Percentiles rank a stretch among this genome's conserved stretches.
Conservation (phyloP, 2,329 filamentous ascomycete genomes). For the Juglanconis juglandina region DNA sequence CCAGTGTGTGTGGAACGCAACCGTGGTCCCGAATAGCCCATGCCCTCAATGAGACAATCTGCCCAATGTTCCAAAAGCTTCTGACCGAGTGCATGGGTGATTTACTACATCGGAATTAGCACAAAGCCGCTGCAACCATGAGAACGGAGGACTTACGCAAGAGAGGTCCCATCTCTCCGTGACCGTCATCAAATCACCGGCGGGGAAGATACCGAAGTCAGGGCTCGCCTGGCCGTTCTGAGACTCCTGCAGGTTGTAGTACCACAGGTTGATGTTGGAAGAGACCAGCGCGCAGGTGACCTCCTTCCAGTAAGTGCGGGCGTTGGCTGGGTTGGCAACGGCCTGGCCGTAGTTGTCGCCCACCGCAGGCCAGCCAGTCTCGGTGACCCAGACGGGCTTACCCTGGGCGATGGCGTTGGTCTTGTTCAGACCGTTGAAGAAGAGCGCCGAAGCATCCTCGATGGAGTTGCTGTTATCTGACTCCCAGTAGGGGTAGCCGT, state of each 20-base stretch:
- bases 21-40: neutral
- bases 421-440: conserved; percentile 47
- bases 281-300: conserved; percentile 12
- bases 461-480: conserved; percentile 53
- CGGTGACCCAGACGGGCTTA: conserved; percentile 20
- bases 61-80: neutral
- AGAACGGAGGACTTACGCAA: conserved; percentile 18
- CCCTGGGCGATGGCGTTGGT: conserved; percentile 39
- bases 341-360: conserved; percentile 13
- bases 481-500: conserved; percentile 68
- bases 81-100: neutral
- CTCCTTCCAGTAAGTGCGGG: conserved; percentile 18
- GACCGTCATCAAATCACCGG: conserved; percentile 29
- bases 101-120: neutral
- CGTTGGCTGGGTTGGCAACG: conserved; percentile 13
- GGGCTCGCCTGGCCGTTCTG: conserved; percentile 31
- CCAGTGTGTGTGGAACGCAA: neutral
- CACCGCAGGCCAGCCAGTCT: conserved; percentile 18
- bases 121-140: neutral
- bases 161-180: conserved; percentile 29
- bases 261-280: conserved; percentile 31
- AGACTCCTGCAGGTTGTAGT: conserved; percentile 35
- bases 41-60: neutral
- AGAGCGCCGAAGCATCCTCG: conserved; percentile 51
- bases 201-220: conserved; percentile 34